Percentiles rank a stretch among this genome's conserved stretches.
phyloP scores from a whole-genome alignment of 2,329 filamentous ascomycete species.

The Chrysoporthe puriensis region DNA sequence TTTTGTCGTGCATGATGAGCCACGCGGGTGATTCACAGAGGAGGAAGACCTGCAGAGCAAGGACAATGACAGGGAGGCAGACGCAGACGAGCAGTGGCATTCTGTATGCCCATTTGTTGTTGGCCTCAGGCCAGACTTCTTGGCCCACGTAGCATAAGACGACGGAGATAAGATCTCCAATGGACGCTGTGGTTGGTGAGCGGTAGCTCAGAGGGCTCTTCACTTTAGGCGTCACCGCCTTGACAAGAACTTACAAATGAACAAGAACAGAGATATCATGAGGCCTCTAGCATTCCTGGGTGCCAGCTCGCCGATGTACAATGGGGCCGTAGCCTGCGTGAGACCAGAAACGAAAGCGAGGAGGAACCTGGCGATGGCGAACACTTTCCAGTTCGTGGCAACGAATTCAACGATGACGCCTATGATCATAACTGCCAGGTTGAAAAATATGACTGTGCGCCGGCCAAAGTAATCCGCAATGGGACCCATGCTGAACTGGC shows the following conservation, averaged over 20 bases:
- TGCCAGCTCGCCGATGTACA: conserved; percentile 12
- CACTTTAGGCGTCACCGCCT: not conserved
- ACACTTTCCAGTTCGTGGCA: conserved; percentile 10
- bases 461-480: conserved; percentile 11
- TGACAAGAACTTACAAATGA: not conserved
- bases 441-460: conserved; percentile 12
- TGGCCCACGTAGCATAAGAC: conserved; percentile 9
- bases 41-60: conserved; percentile 1
- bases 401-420: conserved; percentile 8
- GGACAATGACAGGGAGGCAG: conserved; percentile 4
- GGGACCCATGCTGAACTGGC: conserved; percentile 12
- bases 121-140: conserved; percentile 7
- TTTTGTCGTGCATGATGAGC: conserved; percentile 12
- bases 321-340: conserved; percentile 8
- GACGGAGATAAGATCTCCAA: conserved; percentile 8
- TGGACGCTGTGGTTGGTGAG: conserved; percentile 1
- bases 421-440: conserved; percentile 9
- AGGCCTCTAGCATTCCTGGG: conserved; percentile 4
- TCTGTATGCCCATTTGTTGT: conserved; percentile 10
- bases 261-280: conserved; percentile 9
- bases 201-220: not conserved
- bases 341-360: conserved; percentile 11
- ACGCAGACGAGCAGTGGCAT: conserved; percentile 13
- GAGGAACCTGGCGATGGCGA: conserved; percentile 7
- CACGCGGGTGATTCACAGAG: conserved; percentile 9